These are phyloP conservation scores for Chaetomiaceae sp. DNA, from an alignment of 2,329 filamentous ascomycete genomes.

Conservation along the genomic window DNA sequence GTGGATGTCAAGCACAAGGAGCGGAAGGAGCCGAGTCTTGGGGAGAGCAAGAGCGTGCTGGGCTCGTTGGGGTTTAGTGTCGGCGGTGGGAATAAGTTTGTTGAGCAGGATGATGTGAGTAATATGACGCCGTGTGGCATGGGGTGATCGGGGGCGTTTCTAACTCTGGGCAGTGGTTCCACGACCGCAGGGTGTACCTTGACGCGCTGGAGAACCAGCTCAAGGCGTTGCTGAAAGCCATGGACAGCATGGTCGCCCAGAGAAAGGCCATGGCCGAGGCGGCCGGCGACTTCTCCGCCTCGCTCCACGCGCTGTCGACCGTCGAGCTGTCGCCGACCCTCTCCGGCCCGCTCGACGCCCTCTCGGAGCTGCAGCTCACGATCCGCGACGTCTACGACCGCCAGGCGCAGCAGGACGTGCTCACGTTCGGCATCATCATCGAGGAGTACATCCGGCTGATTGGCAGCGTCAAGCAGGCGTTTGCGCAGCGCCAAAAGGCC, in stretches of 20 bases:
- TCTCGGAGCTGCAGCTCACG: constrained; percentile 89
- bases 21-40: constrained; percentile 76
- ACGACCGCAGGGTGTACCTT: constrained; percentile 90
- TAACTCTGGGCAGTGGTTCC: constrained; percentile 70
- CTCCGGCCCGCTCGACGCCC: constrained; percentile 81
- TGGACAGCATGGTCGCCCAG: constrained; percentile 87
- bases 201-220: constrained; percentile 47
- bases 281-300: constrained; percentile 87
- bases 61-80: constrained; percentile 77
- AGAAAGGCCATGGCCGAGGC: constrained; percentile 91
- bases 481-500: constrained; percentile 87
- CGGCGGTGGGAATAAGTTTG: constrained; percentile 78
- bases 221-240: constrained; percentile 63
- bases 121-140: background rate
- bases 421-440: constrained; percentile 94
- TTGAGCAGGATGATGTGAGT: constrained; percentile 92
- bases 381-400: constrained; percentile 94
- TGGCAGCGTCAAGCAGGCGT: constrained; percentile 89
- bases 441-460: constrained; percentile 98
- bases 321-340: constrained; percentile 88
- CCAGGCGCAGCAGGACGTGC: constrained; percentile 92
- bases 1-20: constrained; percentile 98
- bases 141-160: background rate
- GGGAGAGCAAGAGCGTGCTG: constrained; percentile 90
- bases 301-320: constrained; percentile 84